Percentiles rank a stretch among this genome's conserved stretches.
These are phyloP conservation scores for Skeletonema grethae DNA, from an alignment of 108 stramenopile genomes.

Conservation along the genomic window DNA sequence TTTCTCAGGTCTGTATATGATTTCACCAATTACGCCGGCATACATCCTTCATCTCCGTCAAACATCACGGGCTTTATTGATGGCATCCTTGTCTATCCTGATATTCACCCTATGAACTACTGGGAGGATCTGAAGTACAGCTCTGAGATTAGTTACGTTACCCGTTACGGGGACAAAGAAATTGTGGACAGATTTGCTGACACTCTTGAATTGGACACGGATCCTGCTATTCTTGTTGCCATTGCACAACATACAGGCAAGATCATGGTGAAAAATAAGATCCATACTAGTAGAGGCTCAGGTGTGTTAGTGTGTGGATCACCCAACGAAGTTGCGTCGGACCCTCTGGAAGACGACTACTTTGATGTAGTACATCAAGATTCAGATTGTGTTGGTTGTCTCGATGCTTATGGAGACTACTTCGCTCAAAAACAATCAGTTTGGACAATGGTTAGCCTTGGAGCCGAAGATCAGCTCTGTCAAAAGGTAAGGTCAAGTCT, in stretches of 20 bases:
- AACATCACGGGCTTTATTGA: conserved; percentile 16
- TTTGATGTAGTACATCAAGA: conserved; percentile 38
- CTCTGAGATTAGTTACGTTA: conserved; percentile 8
- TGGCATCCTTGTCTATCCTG: conserved; percentile 36
- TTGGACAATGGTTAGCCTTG: conserved; percentile 32
- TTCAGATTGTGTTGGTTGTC: conserved; percentile 43
- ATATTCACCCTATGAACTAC: conserved; percentile 29
- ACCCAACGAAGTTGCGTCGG: conserved; percentile 54
- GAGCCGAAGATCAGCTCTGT: conserved; percentile 41
- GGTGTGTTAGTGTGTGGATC: conserved; percentile 51
- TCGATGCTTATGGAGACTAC: conserved; percentile 41
- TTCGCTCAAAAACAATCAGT: conserved; percentile 43
- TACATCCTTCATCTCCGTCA: conserved; percentile 23
- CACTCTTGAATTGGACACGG: conserved; percentile 13
- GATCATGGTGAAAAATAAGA: conserved; percentile 21
- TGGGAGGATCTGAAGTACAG: conserved; percentile 11
- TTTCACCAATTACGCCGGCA: conserved; percentile 25
- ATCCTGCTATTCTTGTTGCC: conserved; percentile 22
- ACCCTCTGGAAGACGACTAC: conserved; percentile 45
- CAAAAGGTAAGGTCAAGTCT: neutral
- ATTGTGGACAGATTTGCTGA: conserved; percentile 43
- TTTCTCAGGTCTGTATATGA: conserved; percentile 32
- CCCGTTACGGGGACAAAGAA: conserved; percentile 42
- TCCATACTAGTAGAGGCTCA: conserved; percentile 22
- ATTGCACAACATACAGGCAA: conserved; percentile 24